Evolutionary conservation across 108 stramenopile species (phyloP), one percentile per base, ranked within the genome.

Genomic region (Fragilariopsis cylindrus): DNA sequence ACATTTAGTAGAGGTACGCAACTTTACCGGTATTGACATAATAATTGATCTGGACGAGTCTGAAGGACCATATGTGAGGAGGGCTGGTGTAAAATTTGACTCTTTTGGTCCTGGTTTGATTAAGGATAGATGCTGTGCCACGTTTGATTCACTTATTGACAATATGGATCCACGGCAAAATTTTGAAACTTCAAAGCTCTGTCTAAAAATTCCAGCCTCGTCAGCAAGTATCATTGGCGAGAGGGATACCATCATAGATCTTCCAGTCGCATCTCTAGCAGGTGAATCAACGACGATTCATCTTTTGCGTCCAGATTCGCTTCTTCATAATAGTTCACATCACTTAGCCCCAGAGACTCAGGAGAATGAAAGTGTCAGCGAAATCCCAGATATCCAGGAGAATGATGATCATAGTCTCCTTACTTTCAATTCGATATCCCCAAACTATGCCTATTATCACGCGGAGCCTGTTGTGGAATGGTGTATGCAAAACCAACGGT

Each of bases 401-500:
- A 40, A 70, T 47, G 12, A 82, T 68, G 53, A 78, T 74, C 21
- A 81, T 66, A 82, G 78, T 11, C 72, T 72, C 19, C 40, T 76
- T 7, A 77, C 74, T 11, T 82, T 74, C 7, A 70, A 39, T 42
- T 69, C 78, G 11, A 63, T 54, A 19, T 60, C 67, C 7, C 13
- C 70, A 15, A 70, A 71, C 12, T 76, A 70, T 58, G 82, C 77
- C 2, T 70, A 75, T 15, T 81, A 83, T 64, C 62, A 84, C 69
- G 77, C 84, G 7, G 90, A 91, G 53, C 92, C 90, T 30, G 88
- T 93, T 8, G 85, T 91, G 11, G 92, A 91, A 69, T 91, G 73
- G 60, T 90, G 90, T 49, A 84, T 89, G 80, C 81, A 91, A 73
- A 90, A 90, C 80, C 87, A 93, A 67, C 70, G 92, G 42, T 82